phyloP scores from a whole-genome alignment of 2,329 filamentous ascomycete species.

The Stagonosporopsis cucurbitacearum region DNA sequence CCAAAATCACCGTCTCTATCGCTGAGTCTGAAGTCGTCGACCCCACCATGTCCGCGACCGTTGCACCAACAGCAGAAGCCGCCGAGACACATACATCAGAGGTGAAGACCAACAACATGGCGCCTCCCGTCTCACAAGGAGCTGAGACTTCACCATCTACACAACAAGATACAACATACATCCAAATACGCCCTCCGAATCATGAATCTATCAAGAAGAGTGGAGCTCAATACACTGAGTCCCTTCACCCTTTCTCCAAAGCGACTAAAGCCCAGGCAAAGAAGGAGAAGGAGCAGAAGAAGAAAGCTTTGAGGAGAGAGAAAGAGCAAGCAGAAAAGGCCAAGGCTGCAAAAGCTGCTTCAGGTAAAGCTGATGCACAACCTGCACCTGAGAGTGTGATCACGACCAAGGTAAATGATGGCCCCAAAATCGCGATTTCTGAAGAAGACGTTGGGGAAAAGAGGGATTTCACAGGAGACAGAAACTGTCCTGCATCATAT shows the following conservation, averaged over 20 bases:
- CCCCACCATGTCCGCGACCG: background rate
- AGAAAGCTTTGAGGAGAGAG: constrained; percentile 43
- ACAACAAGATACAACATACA: background rate
- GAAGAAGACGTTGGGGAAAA: background rate
- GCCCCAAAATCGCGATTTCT: background rate
- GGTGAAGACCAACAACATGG: background rate
- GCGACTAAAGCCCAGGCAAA: constrained; percentile 37
- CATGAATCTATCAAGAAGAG: constrained; percentile 25
- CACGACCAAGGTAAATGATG: background rate
- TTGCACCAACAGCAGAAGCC: background rate
- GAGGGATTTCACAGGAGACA: background rate
- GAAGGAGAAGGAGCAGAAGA: constrained; percentile 46
- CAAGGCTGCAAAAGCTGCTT: constrained; percentile 15
- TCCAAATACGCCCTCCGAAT: background rate
- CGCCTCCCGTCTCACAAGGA: background rate
- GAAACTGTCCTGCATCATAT: background rate
- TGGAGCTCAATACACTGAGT: constrained; percentile 38
- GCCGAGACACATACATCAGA: background rate
- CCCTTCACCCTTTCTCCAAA: constrained; percentile 40
- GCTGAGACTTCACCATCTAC: background rate
- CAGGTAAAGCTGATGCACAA: constrained; percentile 2
- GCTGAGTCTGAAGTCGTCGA: no score
- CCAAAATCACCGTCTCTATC: background rate
- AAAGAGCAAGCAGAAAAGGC: constrained; percentile 26
- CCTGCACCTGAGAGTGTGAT: background rate